Evolutionary conservation across 495 filamentous ascomycete species (phyloP).

Genomic region (Pyrenula massariospora): DNA sequence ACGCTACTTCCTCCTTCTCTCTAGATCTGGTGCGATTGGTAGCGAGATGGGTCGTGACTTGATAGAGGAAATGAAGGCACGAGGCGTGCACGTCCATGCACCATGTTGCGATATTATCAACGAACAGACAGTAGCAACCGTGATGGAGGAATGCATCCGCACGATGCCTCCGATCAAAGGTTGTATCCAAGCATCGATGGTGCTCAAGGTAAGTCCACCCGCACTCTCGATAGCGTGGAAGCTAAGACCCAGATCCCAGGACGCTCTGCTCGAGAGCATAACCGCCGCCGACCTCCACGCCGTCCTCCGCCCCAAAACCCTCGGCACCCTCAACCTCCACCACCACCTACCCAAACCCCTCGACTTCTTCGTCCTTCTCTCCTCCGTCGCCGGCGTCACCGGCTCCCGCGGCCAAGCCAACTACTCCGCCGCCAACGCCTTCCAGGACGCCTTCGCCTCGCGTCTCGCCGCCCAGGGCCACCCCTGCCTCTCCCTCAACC

Average conservation of each 20-base stretch:
- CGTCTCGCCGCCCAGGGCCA: conserved; percentile 10
- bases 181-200: conserved; percentile 27
- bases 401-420: conserved; percentile 38
- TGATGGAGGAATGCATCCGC: conserved; percentile 1
- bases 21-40: conserved; percentile 3
- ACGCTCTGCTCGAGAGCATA: conserved; percentile 18
- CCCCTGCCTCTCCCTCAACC: conserved; percentile 9
- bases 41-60: not conserved
- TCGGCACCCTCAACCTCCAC: conserved; percentile 24
- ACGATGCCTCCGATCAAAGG: conserved; percentile 21
- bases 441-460: conserved; percentile 15
- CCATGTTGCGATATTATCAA: conserved; percentile 30
- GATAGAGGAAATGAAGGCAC: conserved; percentile 3
- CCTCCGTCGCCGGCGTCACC: conserved; percentile 32
- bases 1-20: conserved; percentile 17
- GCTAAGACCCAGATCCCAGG: conserved; percentile 5
- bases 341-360: conserved; percentile 15
- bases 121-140: conserved; percentile 6
- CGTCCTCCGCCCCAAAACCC: conserved; percentile 24
- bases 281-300: conserved; percentile 10
- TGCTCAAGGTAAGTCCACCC: conserved; percentile 14
- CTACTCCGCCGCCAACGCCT: conserved; percentile 38
- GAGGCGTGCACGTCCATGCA: conserved; percentile 10
- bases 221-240: not conserved
- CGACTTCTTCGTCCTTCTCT: conserved; percentile 32